phyloP scores from a whole-genome alignment of 345 rosid species.

The Syzygium jambos region DNA sequence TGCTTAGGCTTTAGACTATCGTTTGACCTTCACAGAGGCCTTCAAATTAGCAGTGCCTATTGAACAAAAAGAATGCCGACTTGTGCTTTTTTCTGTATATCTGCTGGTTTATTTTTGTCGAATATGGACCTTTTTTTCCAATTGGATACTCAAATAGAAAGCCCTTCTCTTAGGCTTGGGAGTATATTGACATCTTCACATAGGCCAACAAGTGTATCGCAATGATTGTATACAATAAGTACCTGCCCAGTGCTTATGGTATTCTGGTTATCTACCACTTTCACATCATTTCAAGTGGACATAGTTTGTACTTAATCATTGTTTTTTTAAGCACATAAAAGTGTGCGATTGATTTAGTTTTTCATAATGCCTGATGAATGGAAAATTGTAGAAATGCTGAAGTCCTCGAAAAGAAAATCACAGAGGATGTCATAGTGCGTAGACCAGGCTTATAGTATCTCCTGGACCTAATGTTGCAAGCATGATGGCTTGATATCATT shows the following conservation, averaged over 20 bases:
- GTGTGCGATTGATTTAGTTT: neutral
- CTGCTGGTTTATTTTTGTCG: neutral
- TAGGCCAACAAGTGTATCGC: neutral
- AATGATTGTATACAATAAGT: neutral
- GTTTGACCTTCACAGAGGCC: neutral
- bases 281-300: neutral
- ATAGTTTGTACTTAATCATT: neutral
- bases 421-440: neutral
- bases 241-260: neutral
- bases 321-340: neutral
- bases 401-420: neutral
- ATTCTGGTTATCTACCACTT: neutral
- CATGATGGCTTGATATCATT: constrained; percentile 12
- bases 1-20: neutral
- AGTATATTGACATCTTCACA: neutral
- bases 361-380: neutral
- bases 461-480: neutral
- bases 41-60: neutral
- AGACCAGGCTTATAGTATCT: neutral
- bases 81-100: neutral
- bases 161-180: neutral
- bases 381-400: neutral
- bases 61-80: neutral
- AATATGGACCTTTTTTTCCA: neutral
- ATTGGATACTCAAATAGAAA: neutral